Evolutionary conservation across 2,329 filamentous ascomycete genomes (phyloP).

Genomic region (Phyllosticta citrichinensis): DNA sequence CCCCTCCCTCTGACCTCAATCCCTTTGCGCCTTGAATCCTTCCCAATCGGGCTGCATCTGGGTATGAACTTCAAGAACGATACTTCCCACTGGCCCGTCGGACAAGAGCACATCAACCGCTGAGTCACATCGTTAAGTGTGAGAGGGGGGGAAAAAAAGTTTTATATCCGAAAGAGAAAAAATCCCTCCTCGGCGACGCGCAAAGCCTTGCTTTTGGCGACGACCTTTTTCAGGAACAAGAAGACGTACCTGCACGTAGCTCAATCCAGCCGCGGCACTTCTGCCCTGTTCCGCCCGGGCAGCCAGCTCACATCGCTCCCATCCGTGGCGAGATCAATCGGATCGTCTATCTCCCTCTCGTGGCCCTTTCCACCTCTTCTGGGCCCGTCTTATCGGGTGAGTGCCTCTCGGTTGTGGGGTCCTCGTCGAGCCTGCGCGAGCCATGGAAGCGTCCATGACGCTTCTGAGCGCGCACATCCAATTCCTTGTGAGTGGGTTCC

Average conservation of each 20-base stretch:
- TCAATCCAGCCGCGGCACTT: constrained; percentile 3
- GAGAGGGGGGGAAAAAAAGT: too few relatives aligned
- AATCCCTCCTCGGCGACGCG: not conserved
- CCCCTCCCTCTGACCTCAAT: not conserved
- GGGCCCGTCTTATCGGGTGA: not conserved
- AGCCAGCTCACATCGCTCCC: not conserved
- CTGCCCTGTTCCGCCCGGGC: not conserved
- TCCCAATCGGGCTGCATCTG: constrained; percentile 10
- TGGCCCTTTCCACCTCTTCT: not conserved
- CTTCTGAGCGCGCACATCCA: constrained; percentile 39
- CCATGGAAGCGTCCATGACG: constrained; percentile 36
- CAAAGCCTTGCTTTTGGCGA: constrained; percentile 7
- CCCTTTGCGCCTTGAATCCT: constrained; percentile 4
- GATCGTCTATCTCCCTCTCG: not conserved
- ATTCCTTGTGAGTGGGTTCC: constrained; percentile 33
- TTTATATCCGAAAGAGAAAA: not conserved
- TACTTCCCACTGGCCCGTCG: constrained; percentile 33
- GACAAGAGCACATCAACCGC: constrained; percentile 37
- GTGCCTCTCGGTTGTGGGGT: not conserved
- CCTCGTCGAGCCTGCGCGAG: constrained; percentile 12
- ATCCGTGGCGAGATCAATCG: not conserved
- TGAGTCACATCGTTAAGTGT: constrained; percentile 14
- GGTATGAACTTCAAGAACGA: constrained; percentile 35
- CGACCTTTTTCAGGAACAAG: not conserved
- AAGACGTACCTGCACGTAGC: not conserved